Evolutionary conservation across 2,329 filamentous ascomycete genomes (phyloP).

Genomic region (Claviceps sp.): DNA sequence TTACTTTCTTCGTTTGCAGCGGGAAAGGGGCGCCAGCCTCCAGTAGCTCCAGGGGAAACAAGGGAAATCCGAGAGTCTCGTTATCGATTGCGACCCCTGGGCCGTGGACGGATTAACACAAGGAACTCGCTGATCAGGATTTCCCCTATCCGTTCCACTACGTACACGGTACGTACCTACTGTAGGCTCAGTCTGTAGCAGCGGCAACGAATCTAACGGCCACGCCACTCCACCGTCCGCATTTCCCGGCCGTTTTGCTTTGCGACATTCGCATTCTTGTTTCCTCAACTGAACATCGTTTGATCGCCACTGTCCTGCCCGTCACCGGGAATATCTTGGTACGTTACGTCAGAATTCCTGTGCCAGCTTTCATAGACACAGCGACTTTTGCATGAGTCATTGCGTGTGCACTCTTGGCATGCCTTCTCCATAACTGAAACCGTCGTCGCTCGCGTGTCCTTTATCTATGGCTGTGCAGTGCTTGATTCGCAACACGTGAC

Average conservation of each 20-base stretch:
- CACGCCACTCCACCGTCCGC: neutral
- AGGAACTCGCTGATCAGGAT: neutral
- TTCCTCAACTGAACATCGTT: neutral
- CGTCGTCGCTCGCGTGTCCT: neutral
- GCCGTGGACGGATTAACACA: neutral
- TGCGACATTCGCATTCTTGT: conserved; percentile 1
- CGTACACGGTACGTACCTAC: neutral
- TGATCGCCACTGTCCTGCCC: neutral
- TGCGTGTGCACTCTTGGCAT: neutral
- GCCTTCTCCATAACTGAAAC: neutral
- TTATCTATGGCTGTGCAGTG: neutral
- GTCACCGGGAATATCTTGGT: neutral
- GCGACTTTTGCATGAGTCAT: neutral
- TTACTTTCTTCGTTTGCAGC: too few species aligned
- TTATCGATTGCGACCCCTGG: neutral
- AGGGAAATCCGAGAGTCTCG: neutral
- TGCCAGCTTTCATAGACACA: neutral
- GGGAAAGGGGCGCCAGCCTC: too few species aligned
- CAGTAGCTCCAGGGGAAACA: neutral
- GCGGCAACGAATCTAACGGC: neutral
- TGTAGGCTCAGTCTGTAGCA: neutral
- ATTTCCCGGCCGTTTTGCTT: neutral
- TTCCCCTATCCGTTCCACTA: neutral
- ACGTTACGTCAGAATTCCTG: neutral
- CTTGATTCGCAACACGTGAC: neutral